Percentiles rank a stretch among this genome's conserved stretches.
These are phyloP conservation scores for Naganishia friedmannii DNA, from an alignment of 768 basidiomycete species.

Conservation along the genomic window DNA sequence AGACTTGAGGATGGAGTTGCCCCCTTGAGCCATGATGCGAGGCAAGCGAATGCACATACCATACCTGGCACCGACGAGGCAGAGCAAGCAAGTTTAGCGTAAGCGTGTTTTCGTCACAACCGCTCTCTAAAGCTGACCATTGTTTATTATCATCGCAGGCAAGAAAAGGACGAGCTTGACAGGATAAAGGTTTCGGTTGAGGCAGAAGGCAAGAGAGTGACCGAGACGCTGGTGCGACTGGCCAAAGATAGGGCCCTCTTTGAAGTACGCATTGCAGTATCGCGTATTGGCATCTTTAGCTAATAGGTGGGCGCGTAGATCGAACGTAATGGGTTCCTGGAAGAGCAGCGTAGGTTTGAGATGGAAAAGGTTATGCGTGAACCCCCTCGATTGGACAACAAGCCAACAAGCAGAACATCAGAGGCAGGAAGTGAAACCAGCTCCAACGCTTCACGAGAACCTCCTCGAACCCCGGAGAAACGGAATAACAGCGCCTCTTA, in stretches of 20 bases:
- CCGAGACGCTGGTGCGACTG: slow-evolving; percentile 36
- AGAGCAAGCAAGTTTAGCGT: slow-evolving; percentile 13
- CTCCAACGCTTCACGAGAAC: background rate
- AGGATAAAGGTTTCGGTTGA: slow-evolving; percentile 33
- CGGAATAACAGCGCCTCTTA: background rate
- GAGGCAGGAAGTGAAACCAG: background rate
- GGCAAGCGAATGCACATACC: background rate
- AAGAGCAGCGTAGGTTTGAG: slow-evolving; percentile 36
- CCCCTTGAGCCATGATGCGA: background rate
- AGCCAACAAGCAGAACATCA: background rate
- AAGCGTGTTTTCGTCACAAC: background rate
- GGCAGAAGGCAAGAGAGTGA: slow-evolving; percentile 36
- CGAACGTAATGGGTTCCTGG: slow-evolving; percentile 41
- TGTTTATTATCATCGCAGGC: slow-evolving; percentile 1
- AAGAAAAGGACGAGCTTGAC: slow-evolving; percentile 25
- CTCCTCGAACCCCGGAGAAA: slow-evolving; percentile 15
- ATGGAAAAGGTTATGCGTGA: slow-evolving; percentile 40
- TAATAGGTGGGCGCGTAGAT: slow-evolving; percentile 31
- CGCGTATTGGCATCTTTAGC: background rate
- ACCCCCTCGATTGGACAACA: slow-evolving; percentile 12
- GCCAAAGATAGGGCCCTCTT: slow-evolving; percentile 38
- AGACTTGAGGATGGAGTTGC: background rate
- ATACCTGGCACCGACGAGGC: background rate
- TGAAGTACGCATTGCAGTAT: slow-evolving; percentile 39
- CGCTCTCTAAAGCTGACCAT: background rate